phyloP scores from a whole-genome alignment of 2,329 filamentous ascomycete genomes.

The Calonectria honghensis region DNA sequence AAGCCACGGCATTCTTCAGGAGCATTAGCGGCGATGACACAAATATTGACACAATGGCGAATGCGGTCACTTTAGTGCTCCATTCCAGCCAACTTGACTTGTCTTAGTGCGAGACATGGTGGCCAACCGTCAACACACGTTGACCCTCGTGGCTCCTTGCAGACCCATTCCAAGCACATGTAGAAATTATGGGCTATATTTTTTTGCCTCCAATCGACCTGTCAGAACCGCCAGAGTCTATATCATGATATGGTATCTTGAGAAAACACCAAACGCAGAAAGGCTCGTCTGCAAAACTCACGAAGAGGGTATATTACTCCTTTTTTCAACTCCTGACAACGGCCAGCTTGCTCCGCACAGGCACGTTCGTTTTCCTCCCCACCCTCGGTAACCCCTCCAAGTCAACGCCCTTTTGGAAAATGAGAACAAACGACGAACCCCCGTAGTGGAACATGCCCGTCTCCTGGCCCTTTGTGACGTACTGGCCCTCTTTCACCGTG shows the following conservation, averaged over 20 bases:
- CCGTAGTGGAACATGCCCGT: slow-evolving; percentile 88
- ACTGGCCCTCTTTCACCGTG: slow-evolving; percentile 79
- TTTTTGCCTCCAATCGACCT: background rate
- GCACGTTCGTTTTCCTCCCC: slow-evolving; percentile 62
- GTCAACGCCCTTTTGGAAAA: slow-evolving; percentile 77
- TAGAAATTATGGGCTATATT: background rate
- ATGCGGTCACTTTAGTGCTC: background rate
- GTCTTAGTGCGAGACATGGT: background rate
- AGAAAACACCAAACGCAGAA: background rate
- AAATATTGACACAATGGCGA: background rate
- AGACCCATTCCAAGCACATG: background rate
- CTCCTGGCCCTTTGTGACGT: slow-evolving; percentile 81
- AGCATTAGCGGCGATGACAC: background rate
- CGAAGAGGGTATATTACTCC: background rate
- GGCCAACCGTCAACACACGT: background rate
- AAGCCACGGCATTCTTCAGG: background rate
- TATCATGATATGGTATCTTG: background rate
- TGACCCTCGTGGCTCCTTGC: background rate
- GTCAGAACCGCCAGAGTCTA: background rate
- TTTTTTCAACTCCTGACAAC: slow-evolving; percentile 49
- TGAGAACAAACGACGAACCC: slow-evolving; percentile 81
- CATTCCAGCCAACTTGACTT: background rate
- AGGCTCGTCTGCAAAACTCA: background rate
- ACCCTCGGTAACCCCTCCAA: slow-evolving; percentile 63
- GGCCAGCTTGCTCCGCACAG: slow-evolving; percentile 62